Evolutionary conservation across 352 stramenopile genomes (phyloP).

Genomic region (Phytophthora macrochlamydospora): DNA sequence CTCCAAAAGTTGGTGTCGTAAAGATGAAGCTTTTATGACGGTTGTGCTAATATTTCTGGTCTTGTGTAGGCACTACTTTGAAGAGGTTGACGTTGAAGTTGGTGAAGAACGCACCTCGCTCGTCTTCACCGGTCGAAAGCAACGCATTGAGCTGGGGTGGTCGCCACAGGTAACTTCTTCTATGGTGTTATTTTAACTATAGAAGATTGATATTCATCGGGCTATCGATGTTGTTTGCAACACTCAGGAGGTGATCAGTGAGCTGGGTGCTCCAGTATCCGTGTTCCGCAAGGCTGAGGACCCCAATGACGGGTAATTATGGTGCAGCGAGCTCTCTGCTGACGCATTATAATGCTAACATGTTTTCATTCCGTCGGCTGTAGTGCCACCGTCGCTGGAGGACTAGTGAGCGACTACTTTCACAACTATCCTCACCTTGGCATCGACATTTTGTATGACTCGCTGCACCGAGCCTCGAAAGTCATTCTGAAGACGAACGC

Average conservation of each 20-base stretch:
- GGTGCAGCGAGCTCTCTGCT: not conserved
- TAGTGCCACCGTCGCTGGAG: conserved; percentile 58
- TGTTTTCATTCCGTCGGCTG: not conserved
- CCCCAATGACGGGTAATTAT: conserved; percentile 61
- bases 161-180: conserved; percentile 65
- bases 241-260: conserved; percentile 74
- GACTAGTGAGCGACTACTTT: conserved; percentile 75
- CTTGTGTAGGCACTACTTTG: conserved; percentile 68
- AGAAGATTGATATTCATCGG: not conserved
- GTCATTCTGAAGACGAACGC: conserved; percentile 85
- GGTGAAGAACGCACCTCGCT: conserved; percentile 43
- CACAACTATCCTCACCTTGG: conserved; percentile 88
- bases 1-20: conserved; percentile 31
- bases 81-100: conserved; percentile 66
- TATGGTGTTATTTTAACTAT: not conserved
- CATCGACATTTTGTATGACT: conserved; percentile 79
- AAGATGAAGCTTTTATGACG: no score
- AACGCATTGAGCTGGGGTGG: conserved; percentile 76
- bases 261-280: conserved; percentile 73
- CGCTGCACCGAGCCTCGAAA: conserved; percentile 72
- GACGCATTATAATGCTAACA: not conserved
- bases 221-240: not conserved
- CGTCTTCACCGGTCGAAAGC: conserved; percentile 64
- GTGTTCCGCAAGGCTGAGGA: conserved; percentile 83
- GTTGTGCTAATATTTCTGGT: not conserved